Conservation (phyloP, 805 yeast genomes). For the Pichia scutulata region DNA sequence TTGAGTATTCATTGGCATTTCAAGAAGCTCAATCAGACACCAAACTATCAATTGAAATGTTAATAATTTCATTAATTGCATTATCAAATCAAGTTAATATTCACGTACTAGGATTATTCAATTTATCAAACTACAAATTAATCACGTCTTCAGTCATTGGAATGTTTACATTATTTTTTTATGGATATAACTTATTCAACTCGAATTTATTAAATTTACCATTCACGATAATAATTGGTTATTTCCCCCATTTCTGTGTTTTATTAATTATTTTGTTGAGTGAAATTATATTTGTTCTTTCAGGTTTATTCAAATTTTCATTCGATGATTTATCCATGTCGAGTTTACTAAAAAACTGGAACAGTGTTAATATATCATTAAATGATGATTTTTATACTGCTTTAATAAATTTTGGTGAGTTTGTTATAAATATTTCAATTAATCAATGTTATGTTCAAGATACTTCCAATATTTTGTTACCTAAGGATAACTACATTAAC, state of each 20-base stretch:
- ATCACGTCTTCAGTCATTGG: conserved; percentile 60
- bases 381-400: conserved; percentile 64
- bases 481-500: conserved; percentile 52
- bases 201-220: conserved; percentile 47
- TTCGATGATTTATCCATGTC: conserved; percentile 26
- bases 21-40: conserved; percentile 54
- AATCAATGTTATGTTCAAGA: conserved; percentile 60
- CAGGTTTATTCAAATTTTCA: conserved; percentile 48
- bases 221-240: conserved; percentile 46
- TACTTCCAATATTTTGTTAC: conserved; percentile 39
- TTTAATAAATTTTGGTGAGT: conserved; percentile 48
- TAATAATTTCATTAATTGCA: conserved; percentile 47
- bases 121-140: conserved; percentile 47
- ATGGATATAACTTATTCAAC: conserved; percentile 31
- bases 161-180: conserved; percentile 40
- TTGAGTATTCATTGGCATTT: conserved; percentile 69
- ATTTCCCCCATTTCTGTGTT: conserved; percentile 59
- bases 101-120: conserved; percentile 54
- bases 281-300: conserved; percentile 43
- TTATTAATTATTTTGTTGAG: conserved; percentile 45
- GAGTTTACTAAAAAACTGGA: conserved; percentile 23
- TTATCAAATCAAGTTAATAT: conserved; percentile 50
- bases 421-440: conserved; percentile 62
- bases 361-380: conserved; percentile 32
- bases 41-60: conserved; percentile 47